Base-by-base conservation (phyloP, 495 filamentous ascomycete species). In the Penicillium parvum region DNA sequence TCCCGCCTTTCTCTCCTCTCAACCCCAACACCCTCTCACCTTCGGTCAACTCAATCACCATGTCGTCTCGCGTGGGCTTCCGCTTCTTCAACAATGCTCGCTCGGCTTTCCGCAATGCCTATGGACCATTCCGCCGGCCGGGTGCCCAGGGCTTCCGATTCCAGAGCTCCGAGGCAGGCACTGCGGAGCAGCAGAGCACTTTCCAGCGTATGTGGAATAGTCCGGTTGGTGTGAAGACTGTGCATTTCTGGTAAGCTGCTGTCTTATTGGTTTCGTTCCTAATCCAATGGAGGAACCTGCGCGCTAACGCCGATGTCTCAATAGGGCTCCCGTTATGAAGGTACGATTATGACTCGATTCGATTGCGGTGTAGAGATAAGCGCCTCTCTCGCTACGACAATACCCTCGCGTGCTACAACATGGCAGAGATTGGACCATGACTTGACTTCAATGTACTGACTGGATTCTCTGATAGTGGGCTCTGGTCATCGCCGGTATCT, bases 251-350 rank as follows among this genome's bases (percentile, higher is more conserved):
- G 84, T 95, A 68, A 49, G 79, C 53, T 20, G 3, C 20, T 17
- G 15, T n/a, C 2, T 40, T 26, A n/a, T 17, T 19, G 12, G n/a
- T n/a, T n/a, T n/a, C n/a, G n/a, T n/a, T n/a, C n/a, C n/a, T n/a
- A n/a, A n/a, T n/a, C n/a, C n/a, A n/a, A n/a, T n/a, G n/a, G n/a
- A n/a, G n/a, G n/a, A n/a, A n/a, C n/a, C n/a, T 44, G 16, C 14
- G 38, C 37, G 25, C 54, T 65, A 47, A 61, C 26, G 9, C 16
- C 40, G 36, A 43, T 20, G 28, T 49, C 28, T 34, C 14, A 37
- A 20, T 53, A 91, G 87, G 89, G 92, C 91, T 17, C 91, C 91
- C 21, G 82, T 98, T 23, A 95, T 96, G 86, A 98, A 96, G 84
- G 84, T 86, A 77, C 53, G 65, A 46, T 43, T 33, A 37, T 53